Evolutionary conservation across 192 early-diverging fungal species (phyloP).

Genomic region (Cetraspora pellucida): DNA sequence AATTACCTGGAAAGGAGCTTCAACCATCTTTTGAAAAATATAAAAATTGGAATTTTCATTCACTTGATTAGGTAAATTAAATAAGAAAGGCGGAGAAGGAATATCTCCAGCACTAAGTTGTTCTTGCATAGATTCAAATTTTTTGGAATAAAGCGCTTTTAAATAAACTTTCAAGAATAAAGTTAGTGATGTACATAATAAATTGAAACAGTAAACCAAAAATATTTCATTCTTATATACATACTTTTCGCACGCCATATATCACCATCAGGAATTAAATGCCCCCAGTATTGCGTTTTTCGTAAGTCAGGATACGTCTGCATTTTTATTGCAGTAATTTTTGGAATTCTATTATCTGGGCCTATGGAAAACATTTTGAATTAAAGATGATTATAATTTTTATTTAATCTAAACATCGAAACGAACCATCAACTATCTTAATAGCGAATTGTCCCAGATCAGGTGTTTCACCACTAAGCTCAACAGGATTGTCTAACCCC

Average conservation of each 20-base stretch:
- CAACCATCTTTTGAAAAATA: slow-evolving; percentile 66
- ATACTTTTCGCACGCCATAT: slow-evolving; percentile 68
- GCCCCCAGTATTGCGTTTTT: slow-evolving; percentile 45
- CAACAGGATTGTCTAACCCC: slow-evolving; percentile 41
- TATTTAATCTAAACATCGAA: background rate
- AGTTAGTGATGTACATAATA: background rate
- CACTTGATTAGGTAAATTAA: slow-evolving; percentile 18
- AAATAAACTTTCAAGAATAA: background rate
- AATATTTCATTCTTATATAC: background rate
- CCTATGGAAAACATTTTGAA: background rate
- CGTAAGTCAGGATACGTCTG: slow-evolving; percentile 32
- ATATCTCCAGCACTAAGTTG: background rate
- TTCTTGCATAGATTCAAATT: background rate
- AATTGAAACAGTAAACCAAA: background rate
- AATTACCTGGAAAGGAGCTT: slow-evolving; percentile 64
- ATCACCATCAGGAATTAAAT: slow-evolving; percentile 40
- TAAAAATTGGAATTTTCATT: slow-evolving; percentile 50
- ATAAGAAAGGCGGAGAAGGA: background rate
- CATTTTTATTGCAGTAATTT: background rate
- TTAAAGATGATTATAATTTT: background rate
- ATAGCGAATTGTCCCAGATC: slow-evolving; percentile 77
- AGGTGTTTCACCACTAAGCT: slow-evolving; percentile 58
- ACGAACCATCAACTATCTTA: slow-evolving; percentile 58
- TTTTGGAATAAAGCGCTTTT: background rate
- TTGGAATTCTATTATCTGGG: slow-evolving; percentile 8